Base-by-base conservation (phyloP, 2,329 filamentous ascomycete genomes). In the Biscogniauxia mediterranea region DNA sequence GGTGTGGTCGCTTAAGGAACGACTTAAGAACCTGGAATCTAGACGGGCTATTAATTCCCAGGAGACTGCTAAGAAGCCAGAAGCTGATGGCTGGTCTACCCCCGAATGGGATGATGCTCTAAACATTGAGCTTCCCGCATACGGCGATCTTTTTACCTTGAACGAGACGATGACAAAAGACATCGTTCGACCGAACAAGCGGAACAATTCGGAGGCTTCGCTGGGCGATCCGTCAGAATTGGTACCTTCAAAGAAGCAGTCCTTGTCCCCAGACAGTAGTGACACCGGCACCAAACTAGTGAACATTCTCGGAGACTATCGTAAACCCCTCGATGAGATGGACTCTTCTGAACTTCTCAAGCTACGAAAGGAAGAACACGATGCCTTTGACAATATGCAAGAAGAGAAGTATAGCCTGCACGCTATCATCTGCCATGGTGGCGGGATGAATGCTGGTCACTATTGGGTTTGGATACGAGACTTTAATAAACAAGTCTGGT, bases 381-480 rank as follows among this genome's bases (percentile, higher is more conserved):
- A 77, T 3, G 82, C 89, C 56, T 94, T 93, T 70, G 80, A 81
- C 3, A 83, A 85, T 57, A 83, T 89, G 70, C 82, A 83, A 52
- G 79, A 86, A 25, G 80, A 91, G 54, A 85, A 89, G 11, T 99
- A 98, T 74, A 87, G 87, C 15, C 84, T 99, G 4, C 93, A 97
- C 68, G 92, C 94, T 0, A 90, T 97, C 32, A 96, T 99, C 71
- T 94, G 97, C 69, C 95, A 99, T 74, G 88, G 90, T 20, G 91
- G 91, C 32, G 81, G 82, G 68, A 83, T 89, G 50, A 84, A 82
- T 52, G 89, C 89, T 53, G 95, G 95, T 0, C 95, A 99, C 75
- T 99, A 98, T 78, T 97, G 92, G 89, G 92, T 97, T 52, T 97
- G 93, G 84, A 96, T 99, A 65, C 91, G 88, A 71, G 95, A 98